Evolutionary conservation across 164 flowering plant species (phyloP).

Genomic region (Liriodendron chinense): DNA sequence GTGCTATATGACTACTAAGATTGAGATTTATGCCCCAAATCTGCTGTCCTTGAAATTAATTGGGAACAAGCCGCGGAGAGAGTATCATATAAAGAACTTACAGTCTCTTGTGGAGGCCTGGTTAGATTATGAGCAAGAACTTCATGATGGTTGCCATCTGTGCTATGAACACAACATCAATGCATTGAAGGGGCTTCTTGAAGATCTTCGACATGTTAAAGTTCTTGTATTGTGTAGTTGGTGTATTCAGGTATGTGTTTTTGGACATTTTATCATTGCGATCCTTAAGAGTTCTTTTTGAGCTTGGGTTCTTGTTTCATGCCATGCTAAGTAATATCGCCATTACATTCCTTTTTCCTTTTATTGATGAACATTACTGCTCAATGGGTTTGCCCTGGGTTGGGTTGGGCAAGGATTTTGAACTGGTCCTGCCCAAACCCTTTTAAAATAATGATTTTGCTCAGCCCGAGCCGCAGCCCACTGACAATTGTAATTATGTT

Average conservation of each 20-base stretch:
- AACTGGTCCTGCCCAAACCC: no score
- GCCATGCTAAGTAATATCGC: no score
- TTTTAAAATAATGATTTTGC: no score
- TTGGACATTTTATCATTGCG: no score
- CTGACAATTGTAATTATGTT: no score
- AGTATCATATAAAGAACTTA: not conserved
- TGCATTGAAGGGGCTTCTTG: not conserved
- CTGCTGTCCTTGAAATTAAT: not conserved
- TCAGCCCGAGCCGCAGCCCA: no score
- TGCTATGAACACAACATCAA: not conserved
- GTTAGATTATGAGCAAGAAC: not conserved
- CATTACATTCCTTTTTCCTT: no score
- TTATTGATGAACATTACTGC: no score
- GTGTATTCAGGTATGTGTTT: conserved; percentile 2
- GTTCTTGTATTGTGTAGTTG: not conserved
- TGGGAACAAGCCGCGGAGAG: not conserved
- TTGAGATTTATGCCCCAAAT: not conserved
- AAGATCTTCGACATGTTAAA: not conserved
- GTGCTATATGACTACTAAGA: not conserved
- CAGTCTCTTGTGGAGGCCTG: not conserved
- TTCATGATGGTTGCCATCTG: not conserved
- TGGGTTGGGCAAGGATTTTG: no score
- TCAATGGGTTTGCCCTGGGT: no score
- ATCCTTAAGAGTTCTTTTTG: no score
- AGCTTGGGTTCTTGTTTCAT: no score